A percentile compares a stretch with the other conserved stretches of the same genome.
Evolutionary conservation across 257 asterid genomes (phyloP).

Genomic region (Primulina huaijiensis): DNA sequence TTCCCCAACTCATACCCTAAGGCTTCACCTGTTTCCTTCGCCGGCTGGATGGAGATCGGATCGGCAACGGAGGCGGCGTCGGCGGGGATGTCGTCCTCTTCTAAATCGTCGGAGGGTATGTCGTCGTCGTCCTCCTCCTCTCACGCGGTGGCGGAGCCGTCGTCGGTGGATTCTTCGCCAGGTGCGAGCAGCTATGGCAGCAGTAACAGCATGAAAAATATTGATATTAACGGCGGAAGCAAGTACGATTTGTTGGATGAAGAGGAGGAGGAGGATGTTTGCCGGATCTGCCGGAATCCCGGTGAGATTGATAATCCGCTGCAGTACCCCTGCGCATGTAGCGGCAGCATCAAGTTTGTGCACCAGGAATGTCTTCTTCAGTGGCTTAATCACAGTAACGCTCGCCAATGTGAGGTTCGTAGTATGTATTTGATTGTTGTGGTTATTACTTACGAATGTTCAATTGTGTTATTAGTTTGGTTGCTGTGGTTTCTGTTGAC

Average conservation of each 20-base stretch:
- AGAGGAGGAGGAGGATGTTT: conserved; percentile 90
- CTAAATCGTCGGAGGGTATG: conserved; percentile 35
- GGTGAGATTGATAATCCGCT: conserved; percentile 91
- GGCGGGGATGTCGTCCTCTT: conserved; percentile 33
- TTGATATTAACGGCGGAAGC: conserved; percentile 26
- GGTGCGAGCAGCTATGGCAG: conserved; percentile 28
- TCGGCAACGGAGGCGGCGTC: conserved; percentile 50
- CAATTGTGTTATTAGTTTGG: not conserved
- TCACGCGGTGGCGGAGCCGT: conserved; percentile 36
- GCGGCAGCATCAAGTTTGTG: conserved; percentile 95
- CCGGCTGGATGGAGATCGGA: conserved; percentile 77
- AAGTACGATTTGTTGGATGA: conserved; percentile 65
- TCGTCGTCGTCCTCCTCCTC: conserved; percentile 19
- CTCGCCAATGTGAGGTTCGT: conserved; percentile 94
- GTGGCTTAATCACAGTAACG: conserved; percentile 99
- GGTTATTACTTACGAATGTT: not conserved
- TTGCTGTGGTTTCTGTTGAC: not conserved
- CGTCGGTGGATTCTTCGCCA: conserved; percentile 46
- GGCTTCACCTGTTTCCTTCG: conserved; percentile 37
- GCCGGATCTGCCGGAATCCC: conserved; percentile 97
- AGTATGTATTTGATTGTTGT: not conserved
- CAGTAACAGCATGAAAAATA: conserved; percentile 22
- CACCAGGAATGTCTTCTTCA: conserved; percentile 97
- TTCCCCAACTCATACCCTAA: conserved; percentile 35
- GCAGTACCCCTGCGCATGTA: conserved; percentile 93